These are phyloP conservation scores for Solanum habrochaites DNA, from an alignment of 257 asterid genomes.

Conservation along the genomic window DNA sequence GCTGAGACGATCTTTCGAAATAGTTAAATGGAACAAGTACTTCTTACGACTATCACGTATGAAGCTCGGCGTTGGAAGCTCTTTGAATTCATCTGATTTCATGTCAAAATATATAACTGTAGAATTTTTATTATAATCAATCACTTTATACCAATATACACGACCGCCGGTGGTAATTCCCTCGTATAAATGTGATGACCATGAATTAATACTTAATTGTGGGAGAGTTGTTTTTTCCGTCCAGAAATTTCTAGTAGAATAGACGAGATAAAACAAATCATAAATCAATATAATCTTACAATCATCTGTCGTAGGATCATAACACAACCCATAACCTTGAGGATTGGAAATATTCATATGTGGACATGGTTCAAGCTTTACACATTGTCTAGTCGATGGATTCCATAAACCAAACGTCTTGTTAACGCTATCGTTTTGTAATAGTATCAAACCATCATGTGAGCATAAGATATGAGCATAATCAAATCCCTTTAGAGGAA, in stretches of 20 bases:
- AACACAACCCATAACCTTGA: not conserved
- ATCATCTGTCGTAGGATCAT: not conserved
- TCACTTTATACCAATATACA: not conserved
- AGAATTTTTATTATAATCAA: not conserved
- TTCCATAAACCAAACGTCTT: not conserved
- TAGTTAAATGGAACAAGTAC: not conserved
- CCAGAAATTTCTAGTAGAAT: not conserved
- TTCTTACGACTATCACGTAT: not conserved
- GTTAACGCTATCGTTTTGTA: rapidly evolving
- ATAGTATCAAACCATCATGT: not conserved
- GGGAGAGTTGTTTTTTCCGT: not conserved
- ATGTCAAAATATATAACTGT: not conserved
- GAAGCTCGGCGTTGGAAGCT: not conserved
- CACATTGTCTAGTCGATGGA: not conserved
- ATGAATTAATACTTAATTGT: not conserved
- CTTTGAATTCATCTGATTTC: not conserved
- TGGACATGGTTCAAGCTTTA: not conserved
- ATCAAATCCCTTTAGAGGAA: not conserved
- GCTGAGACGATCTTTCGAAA: not conserved
- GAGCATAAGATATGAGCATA: not conserved
- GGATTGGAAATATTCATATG: not conserved
- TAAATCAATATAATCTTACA: not conserved
- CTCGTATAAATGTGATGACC: not conserved
- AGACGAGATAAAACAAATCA: not conserved
- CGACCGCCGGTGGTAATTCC: not conserved